phyloP scores from a whole-genome alignment of 129 eudicot species.

The Ambrosia artemisiifolia region DNA sequence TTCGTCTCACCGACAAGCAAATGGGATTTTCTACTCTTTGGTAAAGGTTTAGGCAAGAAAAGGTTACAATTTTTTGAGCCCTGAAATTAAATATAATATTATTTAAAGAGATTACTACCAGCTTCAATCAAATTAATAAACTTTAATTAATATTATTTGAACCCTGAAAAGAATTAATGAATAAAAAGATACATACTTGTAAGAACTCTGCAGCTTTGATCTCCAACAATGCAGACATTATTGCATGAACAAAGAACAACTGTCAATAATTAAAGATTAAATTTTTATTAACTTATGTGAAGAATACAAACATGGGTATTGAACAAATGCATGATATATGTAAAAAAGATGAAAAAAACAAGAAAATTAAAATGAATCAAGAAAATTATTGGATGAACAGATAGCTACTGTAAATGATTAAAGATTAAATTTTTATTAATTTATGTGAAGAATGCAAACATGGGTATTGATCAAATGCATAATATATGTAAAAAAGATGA shows the following conservation, averaged over 20 bases:
- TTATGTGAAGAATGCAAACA: not conserved
- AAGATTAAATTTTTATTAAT: not conserved
- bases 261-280: not conserved
- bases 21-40: slow-evolving; percentile 33
- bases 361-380: not conserved
- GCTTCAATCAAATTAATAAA: not conserved
- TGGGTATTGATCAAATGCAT: not conserved
- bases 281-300: not conserved
- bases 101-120: slow-evolving; percentile 4
- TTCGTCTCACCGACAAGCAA: slow-evolving; percentile 21
- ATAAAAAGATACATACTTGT: slow-evolving; percentile 35
- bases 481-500: not conserved
- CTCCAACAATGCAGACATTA: slow-evolving; percentile 45
- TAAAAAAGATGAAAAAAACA: not conserved
- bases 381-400: not conserved
- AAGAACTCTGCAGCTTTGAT: slow-evolving; percentile 46
- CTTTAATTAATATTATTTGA: not conserved
- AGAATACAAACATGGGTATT: too few relatives aligned
- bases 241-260: not conserved
- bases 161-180: not conserved
- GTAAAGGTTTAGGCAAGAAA: slow-evolving; percentile 49
- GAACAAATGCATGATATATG: not conserved
- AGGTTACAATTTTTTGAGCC: slow-evolving; percentile 43
- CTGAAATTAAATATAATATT: slow-evolving; percentile 25
- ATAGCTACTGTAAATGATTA: not conserved